phyloP scores from a whole-genome alignment of 2,329 filamentous ascomycete species.

The Zymoseptoria ardabiliae region DNA sequence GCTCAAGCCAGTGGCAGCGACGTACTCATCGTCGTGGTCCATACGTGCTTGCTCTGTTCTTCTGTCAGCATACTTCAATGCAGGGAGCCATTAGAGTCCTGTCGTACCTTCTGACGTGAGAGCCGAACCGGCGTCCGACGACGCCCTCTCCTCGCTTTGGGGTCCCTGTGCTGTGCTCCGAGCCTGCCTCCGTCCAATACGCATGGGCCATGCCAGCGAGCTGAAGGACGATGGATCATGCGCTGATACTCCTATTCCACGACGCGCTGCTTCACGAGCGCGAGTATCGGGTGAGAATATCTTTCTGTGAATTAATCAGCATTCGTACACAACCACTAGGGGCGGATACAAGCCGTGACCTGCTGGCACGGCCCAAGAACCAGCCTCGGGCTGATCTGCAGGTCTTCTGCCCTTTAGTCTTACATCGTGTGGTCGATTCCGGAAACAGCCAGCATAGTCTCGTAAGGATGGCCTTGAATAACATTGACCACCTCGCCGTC shows the following conservation, averaged over 20 bases:
- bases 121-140: background rate
- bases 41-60: constrained; percentile 7
- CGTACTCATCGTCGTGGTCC: constrained; percentile 30
- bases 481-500: constrained; percentile 66
- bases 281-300: constrained; percentile 57
- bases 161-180: constrained; percentile 2
- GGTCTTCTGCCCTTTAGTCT: background rate
- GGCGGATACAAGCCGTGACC: no score
- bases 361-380: no score
- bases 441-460: constrained; percentile 58
- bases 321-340: no score
- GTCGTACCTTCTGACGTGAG: background rate
- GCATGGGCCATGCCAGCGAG: constrained; percentile 29
- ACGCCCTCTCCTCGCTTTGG: background rate
- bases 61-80: background rate
- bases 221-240: constrained; percentile 38
- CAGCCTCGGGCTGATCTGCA: no score
- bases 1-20: constrained; percentile 41
- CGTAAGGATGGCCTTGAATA: constrained; percentile 60
- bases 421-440: constrained; percentile 59
- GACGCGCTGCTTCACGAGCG: constrained; percentile 50
- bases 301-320: constrained; percentile 33
- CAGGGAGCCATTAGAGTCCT: background rate
- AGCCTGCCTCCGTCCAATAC: constrained; percentile 10
- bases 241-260: constrained; percentile 51